phyloP scores from a whole-genome alignment of 371 early-diverging fungal species.

The Coemansia linderi region DNA sequence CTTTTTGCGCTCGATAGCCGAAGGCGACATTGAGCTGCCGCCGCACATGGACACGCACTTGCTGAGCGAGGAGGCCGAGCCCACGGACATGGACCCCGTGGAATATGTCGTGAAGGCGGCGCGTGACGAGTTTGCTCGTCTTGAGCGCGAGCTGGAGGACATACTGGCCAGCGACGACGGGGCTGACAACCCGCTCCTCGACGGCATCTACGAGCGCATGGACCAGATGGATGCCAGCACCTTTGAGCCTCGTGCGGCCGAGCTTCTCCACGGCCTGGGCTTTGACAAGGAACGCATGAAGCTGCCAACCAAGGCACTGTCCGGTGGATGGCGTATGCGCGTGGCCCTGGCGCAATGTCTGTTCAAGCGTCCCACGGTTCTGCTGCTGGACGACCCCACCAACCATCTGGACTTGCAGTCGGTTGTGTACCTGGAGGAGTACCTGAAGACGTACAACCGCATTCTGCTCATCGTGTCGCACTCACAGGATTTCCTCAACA shows the following conservation, averaged over 20 bases:
- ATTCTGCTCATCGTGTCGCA: slow-evolving; percentile 96
- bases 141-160: slow-evolving; percentile 90
- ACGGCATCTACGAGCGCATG: slow-evolving; percentile 94
- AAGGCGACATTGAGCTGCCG: slow-evolving; percentile 91
- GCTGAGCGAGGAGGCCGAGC: slow-evolving; percentile 93
- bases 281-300: slow-evolving; percentile 85
- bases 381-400: slow-evolving; percentile 92
- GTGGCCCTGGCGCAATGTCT: slow-evolving; percentile 96
- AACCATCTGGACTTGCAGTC: slow-evolving; percentile 98
- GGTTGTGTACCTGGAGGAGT: slow-evolving; percentile 98
- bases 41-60: slow-evolving; percentile 71
- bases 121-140: slow-evolving; percentile 82
- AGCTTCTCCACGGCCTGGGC: slow-evolving; percentile 92
- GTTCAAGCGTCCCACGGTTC: slow-evolving; percentile 92
- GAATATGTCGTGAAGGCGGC: slow-evolving; percentile 90
- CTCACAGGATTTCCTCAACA: slow-evolving; percentile 98
- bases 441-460: slow-evolving; percentile 89
- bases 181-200: slow-evolving; percentile 86
- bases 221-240: slow-evolving; percentile 89
- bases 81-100: slow-evolving; percentile 87
- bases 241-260: slow-evolving; percentile 92
- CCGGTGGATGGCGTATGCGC: slow-evolving; percentile 99
- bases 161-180: slow-evolving; percentile 77
- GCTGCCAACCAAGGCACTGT: slow-evolving; percentile 91
- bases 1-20: slow-evolving; percentile 90